Evolutionary conservation across 768 basidiomycete species (phyloP).

Genomic region (Russula vinacea): DNA sequence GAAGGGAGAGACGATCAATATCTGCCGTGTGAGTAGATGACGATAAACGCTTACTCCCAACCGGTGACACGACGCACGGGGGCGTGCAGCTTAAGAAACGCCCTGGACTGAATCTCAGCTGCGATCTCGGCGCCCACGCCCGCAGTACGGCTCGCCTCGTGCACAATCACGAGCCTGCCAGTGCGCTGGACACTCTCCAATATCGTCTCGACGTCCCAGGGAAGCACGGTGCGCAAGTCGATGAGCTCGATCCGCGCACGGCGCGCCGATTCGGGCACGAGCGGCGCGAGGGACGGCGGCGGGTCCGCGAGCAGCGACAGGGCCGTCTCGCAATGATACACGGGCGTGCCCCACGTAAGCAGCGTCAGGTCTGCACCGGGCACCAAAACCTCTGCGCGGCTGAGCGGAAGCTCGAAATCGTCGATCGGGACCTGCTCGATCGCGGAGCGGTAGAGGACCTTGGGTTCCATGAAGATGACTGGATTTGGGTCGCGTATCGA

Average conservation of each 20-base stretch:
- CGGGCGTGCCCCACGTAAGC: constrained; percentile 89
- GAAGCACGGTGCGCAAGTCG: constrained; percentile 84
- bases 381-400: constrained; percentile 71
- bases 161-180: constrained; percentile 82
- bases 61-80: constrained; percentile 84
- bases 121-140: constrained; percentile 90
- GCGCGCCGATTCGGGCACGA: constrained; percentile 64
- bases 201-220: constrained; percentile 82
- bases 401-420: constrained; percentile 82
- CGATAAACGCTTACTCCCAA: constrained; percentile 77
- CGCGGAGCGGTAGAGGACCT: constrained; percentile 88
- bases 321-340: constrained; percentile 87
- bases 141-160: constrained; percentile 85
- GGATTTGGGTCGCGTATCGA: constrained; percentile 93
- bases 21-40: not conserved
- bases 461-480: constrained; percentile 93
- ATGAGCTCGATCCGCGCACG: constrained; percentile 81
- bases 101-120: constrained; percentile 85
- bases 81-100: constrained; percentile 84
- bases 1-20: constrained; percentile 20
- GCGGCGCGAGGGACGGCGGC: constrained; percentile 54
- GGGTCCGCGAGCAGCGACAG: constrained; percentile 70
- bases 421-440: constrained; percentile 92
- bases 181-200: constrained; percentile 82
- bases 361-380: constrained; percentile 83